Base-by-base conservation (phyloP, 1,284 basidiomycete genomes). In the Cryptococcus sp. region DNA sequence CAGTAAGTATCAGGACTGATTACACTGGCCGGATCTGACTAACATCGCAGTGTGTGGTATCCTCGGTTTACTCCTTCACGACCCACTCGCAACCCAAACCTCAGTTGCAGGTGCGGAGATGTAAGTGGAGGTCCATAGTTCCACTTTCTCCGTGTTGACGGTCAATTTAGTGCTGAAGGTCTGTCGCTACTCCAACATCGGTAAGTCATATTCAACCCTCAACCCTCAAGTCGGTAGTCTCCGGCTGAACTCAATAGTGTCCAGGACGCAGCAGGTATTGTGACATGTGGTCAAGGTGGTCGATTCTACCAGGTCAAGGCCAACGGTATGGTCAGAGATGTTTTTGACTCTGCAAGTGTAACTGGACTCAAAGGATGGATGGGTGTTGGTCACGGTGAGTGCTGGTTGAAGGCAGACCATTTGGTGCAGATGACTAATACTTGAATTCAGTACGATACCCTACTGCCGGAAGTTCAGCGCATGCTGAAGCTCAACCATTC, bases 291-390 rank as follows among this genome's bases (percentile, higher is more conserved):
- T 3, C 84, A 86, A 14, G 92, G 92, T 71, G 96, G 96, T 47
- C 86, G 94, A 47, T 90, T 99, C 77, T 95, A 89, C 77, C 96
- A 99, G 76, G 93, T 90, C 82, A 99, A 99, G 79, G 91, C 93
- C n/a, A 99, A 98, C 75, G 96, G 96, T 45, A 98, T 99, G 96
- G 95, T 99, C 67, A 84, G 95, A 56, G 96, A 99, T 75, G 89
- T 99, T 59, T 95, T 99, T 76, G 93, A 97, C 76, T 81, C 83
- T 50, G 83, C 83, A 68, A 83, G 88, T 30, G 80, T 98, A 55
- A 82, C 84, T 46, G 86, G 84, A 61, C 79, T 98, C 60, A 82
- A 87, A 63, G 96, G 96, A 30, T 86, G 87, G 58, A 99, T 99
- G 96, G 96, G 96, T 59, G 85, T 99, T 57, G 96, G 96, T 1